Evolutionary conservation across 176 grass and related monocot species (phyloP).

Genomic region (Stipa capillata): DNA sequence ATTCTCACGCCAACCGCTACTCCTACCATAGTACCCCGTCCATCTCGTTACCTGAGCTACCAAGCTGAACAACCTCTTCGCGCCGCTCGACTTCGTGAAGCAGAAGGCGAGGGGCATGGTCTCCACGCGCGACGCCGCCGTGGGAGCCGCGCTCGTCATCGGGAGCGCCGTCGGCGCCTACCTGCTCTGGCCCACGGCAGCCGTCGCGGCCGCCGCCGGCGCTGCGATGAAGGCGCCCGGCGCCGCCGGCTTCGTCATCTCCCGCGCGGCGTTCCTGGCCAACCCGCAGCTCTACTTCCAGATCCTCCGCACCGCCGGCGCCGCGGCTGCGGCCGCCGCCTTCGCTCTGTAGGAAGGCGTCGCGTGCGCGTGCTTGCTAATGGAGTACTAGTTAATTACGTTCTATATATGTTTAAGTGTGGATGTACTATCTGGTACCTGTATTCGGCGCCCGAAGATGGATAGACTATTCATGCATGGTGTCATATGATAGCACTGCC

Average conservation of each 20-base stretch:
- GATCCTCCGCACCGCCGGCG: background rate
- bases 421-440: no score
- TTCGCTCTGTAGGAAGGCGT: no score
- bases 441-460: no score
- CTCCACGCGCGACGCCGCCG: background rate
- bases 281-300: background rate
- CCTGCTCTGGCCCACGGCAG: background rate
- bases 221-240: slow-evolving; percentile 10
- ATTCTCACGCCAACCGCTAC: no score
- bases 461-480: no score
- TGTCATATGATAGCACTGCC: no score
- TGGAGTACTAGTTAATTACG: no score
- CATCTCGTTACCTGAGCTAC: no score
- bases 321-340: background rate
- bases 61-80: background rate
- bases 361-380: no score
- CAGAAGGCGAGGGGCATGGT: background rate
- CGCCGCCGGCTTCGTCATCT: background rate
- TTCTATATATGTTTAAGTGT: no score
- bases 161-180: background rate
- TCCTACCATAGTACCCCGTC: no score
- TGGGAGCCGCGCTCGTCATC: background rate
- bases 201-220: background rate
- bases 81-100: background rate
- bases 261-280: background rate